Evolutionary conservation across 2,329 filamentous ascomycete species (phyloP), one percentile per base, ranked within the genome.

Genomic region (Talaromyces sp.): DNA sequence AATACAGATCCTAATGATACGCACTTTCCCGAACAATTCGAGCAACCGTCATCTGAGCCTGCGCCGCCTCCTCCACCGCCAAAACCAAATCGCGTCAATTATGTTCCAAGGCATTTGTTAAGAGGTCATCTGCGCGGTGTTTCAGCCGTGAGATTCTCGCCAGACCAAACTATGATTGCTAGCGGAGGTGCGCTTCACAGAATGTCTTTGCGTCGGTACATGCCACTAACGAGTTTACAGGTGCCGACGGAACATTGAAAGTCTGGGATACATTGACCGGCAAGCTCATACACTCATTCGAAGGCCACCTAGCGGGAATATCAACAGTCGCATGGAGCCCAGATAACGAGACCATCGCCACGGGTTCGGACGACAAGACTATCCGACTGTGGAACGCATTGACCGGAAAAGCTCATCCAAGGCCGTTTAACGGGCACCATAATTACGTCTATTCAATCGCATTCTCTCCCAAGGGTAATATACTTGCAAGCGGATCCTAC

Each of bases 401-500:
- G 18, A 85, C 83, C 66, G 85, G 84, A 18, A 83, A 84, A 71
- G 80, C 84, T 31, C 82, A 87, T 60, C 83, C 84, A 0, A 82
- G 80, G 23, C 82, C 84, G 1, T 81, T 98, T 67, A 82, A 90
- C 25, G 93, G 95, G 2, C 95, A 99, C 71, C 92, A 97, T 76
- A 98, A 96, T 77, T 98, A 98, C 76, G 88, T 99, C 35, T 96
- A 96, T 77, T 92, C 89, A 58, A 82, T 99, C 37, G 92, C 93
- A 5, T 98, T 98, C 76, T 93, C 91, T n/a, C 95, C 95, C 1
- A 98, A 97, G 75, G 95, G 95, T 25, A 99, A 99, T 72, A 96
- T 98, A 73, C 84, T 99, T 37, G 95, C 93, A 16, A 96, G 91
- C 67, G 95, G 95, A 12, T 96, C 91, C 67, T 98, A 97, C 77